phyloP scores from a whole-genome alignment of 257 asterid genomes.

The Solanum peruvianum region DNA sequence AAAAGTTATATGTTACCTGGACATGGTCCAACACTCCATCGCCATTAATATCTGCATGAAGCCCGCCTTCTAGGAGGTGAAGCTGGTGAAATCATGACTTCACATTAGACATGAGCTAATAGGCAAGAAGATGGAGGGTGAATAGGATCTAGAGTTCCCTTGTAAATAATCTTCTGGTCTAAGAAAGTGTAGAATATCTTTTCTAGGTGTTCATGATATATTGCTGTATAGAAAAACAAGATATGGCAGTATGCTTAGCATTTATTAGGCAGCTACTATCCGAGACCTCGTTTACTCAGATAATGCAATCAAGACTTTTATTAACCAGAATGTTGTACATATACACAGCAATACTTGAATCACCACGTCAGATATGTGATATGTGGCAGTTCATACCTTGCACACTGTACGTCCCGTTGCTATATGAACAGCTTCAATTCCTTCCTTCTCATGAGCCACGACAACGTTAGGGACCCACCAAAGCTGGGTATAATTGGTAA shows the following conservation, averaged over 20 bases:
- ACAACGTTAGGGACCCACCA: slow-evolving; percentile 99
- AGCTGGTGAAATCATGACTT: slow-evolving; percentile 42
- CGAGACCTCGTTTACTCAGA: background rate
- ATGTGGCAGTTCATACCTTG: slow-evolving; percentile 40
- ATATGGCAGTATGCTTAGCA: background rate
- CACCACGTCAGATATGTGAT: background rate
- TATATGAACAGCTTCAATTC: slow-evolving; percentile 93
- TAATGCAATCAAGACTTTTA: background rate
- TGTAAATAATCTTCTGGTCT: background rate
- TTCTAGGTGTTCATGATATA: background rate
- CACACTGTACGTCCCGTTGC: slow-evolving; percentile 95
- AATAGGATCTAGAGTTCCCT: background rate
- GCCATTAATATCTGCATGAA: slow-evolving; percentile 97
- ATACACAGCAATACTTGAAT: background rate
- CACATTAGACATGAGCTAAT: background rate
- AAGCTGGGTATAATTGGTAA: slow-evolving; percentile 87
- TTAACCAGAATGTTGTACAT: background rate
- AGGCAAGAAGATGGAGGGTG: background rate
- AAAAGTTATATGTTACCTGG: slow-evolving; percentile 42
- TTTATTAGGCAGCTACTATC: background rate
- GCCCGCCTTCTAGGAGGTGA: slow-evolving; percentile 99
- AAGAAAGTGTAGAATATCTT: background rate
- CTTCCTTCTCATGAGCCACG: slow-evolving; percentile 93
- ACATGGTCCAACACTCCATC: slow-evolving; percentile 98
- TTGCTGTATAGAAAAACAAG: background rate